Conservation (phyloP, 108 stramenopile species). For the Cylindrotheca closterium region DNA sequence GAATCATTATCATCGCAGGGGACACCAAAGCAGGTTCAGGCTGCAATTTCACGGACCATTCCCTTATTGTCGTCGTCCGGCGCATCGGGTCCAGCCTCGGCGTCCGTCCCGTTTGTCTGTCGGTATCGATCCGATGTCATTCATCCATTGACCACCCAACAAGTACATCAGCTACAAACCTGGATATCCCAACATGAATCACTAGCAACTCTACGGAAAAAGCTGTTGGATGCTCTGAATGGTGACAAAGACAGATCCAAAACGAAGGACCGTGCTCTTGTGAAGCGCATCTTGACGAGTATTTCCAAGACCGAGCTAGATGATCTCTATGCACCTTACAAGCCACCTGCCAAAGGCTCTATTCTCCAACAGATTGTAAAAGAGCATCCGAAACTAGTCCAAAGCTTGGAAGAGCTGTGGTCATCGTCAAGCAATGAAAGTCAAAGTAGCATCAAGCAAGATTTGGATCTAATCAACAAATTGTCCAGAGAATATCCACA, state of each 20-base stretch:
- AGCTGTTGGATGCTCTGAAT: conserved; percentile 28
- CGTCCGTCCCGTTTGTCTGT: conserved; percentile 63
- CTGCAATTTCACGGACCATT: conserved; percentile 36
- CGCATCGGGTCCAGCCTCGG: too few relatives aligned
- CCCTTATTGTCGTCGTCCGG: too few relatives aligned
- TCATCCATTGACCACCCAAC: conserved; percentile 49
- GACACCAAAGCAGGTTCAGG: background rate
- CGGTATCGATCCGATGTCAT: conserved; percentile 61
- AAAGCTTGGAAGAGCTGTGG: conserved; percentile 46
- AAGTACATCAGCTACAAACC: conserved; percentile 48
- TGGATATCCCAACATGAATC: conserved; percentile 30
- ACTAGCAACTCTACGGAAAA: conserved; percentile 36
- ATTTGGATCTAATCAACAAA: background rate
- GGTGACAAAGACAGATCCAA: background rate
- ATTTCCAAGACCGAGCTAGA: conserved; percentile 55
- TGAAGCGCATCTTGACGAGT: conserved; percentile 31
- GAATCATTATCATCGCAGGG: background rate
- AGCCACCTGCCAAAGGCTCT: conserved; percentile 58
- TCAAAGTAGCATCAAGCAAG: background rate
- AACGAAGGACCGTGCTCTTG: background rate
- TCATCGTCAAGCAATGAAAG: background rate
- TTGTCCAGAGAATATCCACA: conserved; percentile 22
- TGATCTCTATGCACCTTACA: conserved; percentile 62
- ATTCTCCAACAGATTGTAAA: conserved; percentile 47
- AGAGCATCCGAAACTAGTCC: conserved; percentile 50